phyloP scores from a whole-genome alignment of 2,329 filamentous ascomycete species.

The Neofusicoccum parvum region DNA sequence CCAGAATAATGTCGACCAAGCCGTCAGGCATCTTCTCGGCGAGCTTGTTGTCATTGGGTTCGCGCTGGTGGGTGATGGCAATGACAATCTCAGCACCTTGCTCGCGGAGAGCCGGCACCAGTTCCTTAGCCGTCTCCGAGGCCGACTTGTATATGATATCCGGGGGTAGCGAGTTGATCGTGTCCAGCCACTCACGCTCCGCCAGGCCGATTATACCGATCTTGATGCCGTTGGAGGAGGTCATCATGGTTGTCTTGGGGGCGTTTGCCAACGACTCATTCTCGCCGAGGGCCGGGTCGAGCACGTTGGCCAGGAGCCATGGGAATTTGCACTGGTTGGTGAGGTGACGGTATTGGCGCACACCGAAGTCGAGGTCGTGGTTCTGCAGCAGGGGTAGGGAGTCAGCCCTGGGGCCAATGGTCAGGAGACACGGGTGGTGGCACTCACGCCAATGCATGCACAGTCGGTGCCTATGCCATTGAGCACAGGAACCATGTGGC shows the following conservation, averaged over 20 bases:
- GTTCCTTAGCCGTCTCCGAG: constrained; percentile 71
- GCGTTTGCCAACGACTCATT: constrained; percentile 75
- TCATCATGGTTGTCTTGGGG: constrained; percentile 73
- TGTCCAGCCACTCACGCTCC: constrained; percentile 85
- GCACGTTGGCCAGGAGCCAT: constrained; percentile 86
- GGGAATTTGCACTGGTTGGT: constrained; percentile 77
- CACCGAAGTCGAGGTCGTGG: constrained; percentile 90
- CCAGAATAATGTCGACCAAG: constrained; percentile 80
- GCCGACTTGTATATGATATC: constrained; percentile 81
- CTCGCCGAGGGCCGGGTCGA: constrained; percentile 79
- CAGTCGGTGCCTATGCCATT: constrained; percentile 77
- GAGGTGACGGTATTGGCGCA: constrained; percentile 75
- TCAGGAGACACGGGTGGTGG: neutral
- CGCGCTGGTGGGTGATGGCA: constrained; percentile 80
- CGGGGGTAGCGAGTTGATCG: constrained; percentile 83
- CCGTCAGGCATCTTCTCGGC: constrained; percentile 71
- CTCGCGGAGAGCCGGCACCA: constrained; percentile 71
- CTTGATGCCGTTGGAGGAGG: constrained; percentile 80
- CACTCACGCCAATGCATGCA: constrained; percentile 76
- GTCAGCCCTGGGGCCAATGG: neutral
- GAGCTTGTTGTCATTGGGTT: constrained; percentile 87
- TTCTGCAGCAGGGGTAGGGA: constrained; percentile 56
- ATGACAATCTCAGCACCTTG: constrained; percentile 83
- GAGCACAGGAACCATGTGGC: constrained; percentile 85
- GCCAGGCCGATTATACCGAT: constrained; percentile 83